A percentile compares a stretch with the other conserved stretches of the same genome.
Conservation (phyloP, 2,329 filamentous ascomycete genomes). For the Amylocarpus encephaloides region DNA sequence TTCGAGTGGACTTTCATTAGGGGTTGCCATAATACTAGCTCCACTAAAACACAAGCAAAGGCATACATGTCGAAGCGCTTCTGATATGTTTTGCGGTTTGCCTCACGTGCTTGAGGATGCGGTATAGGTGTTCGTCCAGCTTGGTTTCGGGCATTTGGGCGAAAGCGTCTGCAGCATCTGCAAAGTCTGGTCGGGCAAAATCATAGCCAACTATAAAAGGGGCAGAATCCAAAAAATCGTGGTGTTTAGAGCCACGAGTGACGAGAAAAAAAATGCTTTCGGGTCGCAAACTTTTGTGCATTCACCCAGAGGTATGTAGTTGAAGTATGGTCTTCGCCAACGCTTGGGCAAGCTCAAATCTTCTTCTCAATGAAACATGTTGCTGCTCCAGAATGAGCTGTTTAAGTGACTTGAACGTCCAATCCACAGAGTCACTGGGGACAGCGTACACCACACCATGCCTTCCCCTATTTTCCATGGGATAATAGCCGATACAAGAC, state of each 20-base stretch:
- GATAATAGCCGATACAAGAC: conserved; percentile 7
- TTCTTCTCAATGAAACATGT: conserved; percentile 4
- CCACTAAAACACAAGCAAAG: conserved; percentile 9
- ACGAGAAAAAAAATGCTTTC: conserved; percentile 18
- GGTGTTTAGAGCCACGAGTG: not conserved
- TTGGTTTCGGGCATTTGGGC: conserved; percentile 10
- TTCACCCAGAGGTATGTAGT: conserved; percentile 15
- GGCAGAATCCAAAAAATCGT: not conserved
- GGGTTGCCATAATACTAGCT: not conserved
- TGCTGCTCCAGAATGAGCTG: not conserved
- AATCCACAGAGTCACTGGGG: too few relatives aligned
- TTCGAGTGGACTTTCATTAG: too few relatives aligned
- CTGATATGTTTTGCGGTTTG: conserved; percentile 4
- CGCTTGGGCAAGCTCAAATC: conserved; percentile 8
- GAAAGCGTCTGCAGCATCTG: conserved; percentile 10
- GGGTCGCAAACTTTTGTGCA: conserved; percentile 17
- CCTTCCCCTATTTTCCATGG: conserved; percentile 5
- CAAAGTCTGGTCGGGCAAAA: conserved; percentile 4
- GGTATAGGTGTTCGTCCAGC: conserved; percentile 11
- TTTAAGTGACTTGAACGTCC: conserved; percentile 1
- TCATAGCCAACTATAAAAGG: conserved; percentile 13
- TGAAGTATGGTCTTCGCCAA: conserved; percentile 10
- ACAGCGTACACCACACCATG: too few relatives aligned
- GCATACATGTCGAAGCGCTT: conserved; percentile 19
- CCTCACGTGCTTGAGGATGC: conserved; percentile 7